Evolutionary conservation across 73 alveolate genomes (phyloP), one percentile per base, ranked within the genome.

Genomic region (Paramecium caudatum): DNA sequence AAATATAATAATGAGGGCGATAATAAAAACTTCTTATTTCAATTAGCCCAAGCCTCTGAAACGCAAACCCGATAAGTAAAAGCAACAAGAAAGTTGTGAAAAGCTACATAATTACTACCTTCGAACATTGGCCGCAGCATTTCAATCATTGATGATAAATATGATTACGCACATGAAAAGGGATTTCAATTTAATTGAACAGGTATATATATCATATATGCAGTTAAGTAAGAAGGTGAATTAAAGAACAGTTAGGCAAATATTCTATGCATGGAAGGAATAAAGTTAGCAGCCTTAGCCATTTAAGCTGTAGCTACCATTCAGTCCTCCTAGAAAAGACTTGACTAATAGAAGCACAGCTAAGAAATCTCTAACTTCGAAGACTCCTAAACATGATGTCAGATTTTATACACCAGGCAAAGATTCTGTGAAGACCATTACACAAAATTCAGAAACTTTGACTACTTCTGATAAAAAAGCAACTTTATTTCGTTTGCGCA

Each of bases 291-390:
- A 55, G 9, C 80, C 80, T 55, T 23, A 55, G n/a, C 80, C 80
- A 23, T 55, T 27, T 55, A 55, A 55, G 30, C 30, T 55, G 12
- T 7, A 55, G 30, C 30, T 55, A 55, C 80, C 80, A 55, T 55
- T 10, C 17, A 55, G 80, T 55, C 80, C 80, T 12, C 80, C 80
- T 27, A 55, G 12, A 55, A 55, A 55, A 23, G 80, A 55, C 30
- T 55, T 55, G 17, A 23, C 16, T 55, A 21, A 10, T 9, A 55
- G 16, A 55, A 23, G 80, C 30, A 9, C 37, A 21, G 2, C 46
- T 25, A 55, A 55, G 7, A 55, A 23, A 10, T 55, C 46, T 10
- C 8, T 7, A 1, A 12, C 8, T 27, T 55, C 80, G 0, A 55
- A 23, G 30, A 23, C 80, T 21, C 80, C 80, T 3, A 55, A 21